Percentiles rank a stretch among this genome's conserved stretches.
Evolutionary conservation across 306 rosid genomes (phyloP).

Genomic region (Coriaria nepalensis): DNA sequence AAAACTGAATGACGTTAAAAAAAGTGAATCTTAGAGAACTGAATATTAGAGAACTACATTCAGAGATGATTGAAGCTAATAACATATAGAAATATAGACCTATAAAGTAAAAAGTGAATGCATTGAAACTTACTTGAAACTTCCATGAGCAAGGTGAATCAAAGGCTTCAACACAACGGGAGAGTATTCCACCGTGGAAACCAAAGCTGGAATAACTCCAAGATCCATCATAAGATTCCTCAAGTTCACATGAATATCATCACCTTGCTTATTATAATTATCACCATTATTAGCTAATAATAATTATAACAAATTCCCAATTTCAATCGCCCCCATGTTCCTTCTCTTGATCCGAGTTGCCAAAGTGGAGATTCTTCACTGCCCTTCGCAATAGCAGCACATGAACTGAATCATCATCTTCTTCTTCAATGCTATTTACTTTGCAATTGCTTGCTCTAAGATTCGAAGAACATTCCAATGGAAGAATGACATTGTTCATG

Average conservation of each 20-base stretch:
- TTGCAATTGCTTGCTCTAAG: slow-evolving; percentile 20
- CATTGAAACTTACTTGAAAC: slow-evolving; percentile 46
- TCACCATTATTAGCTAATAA: too few relatives aligned
- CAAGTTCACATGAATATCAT: slow-evolving; percentile 43
- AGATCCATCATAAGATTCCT: slow-evolving; percentile 65
- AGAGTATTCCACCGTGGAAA: slow-evolving; percentile 52
- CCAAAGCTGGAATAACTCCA: slow-evolving; percentile 76
- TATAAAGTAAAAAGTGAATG: neutral
- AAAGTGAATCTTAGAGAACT: too few relatives aligned
- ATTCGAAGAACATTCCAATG: slow-evolving; percentile 10
- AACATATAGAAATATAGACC: too few relatives aligned
- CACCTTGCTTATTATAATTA: neutral
- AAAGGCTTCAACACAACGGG: slow-evolving; percentile 39
- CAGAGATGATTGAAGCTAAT: too few relatives aligned
- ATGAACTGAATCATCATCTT: slow-evolving; percentile 19
- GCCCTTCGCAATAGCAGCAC: slow-evolving; percentile 40
- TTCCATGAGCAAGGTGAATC: slow-evolving; percentile 61
- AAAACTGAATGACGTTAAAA: too few relatives aligned
- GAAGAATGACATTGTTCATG: slow-evolving; percentile 10
- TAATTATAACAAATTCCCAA: slow-evolving; percentile 29
- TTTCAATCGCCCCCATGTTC: slow-evolving; percentile 58
- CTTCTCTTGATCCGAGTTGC: slow-evolving; percentile 62
- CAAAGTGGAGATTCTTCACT: slow-evolving; percentile 91
- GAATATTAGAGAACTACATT: too few relatives aligned
- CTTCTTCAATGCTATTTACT: neutral